Evolutionary conservation across 23 red algal species (phyloP).

Genomic region (Gracilaria gracilis): DNA sequence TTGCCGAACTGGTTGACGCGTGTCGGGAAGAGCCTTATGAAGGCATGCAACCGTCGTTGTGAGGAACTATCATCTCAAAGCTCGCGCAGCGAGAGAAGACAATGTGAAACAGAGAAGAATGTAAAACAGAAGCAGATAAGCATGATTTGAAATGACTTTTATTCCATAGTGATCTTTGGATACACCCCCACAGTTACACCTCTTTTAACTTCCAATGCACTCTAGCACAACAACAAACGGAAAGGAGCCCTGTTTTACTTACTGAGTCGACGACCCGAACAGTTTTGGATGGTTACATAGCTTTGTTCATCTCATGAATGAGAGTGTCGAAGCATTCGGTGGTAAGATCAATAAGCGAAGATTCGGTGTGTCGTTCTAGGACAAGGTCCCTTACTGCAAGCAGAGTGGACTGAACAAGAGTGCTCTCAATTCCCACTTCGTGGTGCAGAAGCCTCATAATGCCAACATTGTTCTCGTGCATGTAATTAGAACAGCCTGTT

Average conservation of each 20-base stretch:
- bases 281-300: not conserved
- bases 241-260: not conserved
- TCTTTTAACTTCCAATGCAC: not conserved
- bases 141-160: not conserved
- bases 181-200: not conserved
- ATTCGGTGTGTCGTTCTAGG: slow-evolving; percentile 15
- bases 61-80: not conserved
- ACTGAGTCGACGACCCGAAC: not conserved
- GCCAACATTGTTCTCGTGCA: no score
- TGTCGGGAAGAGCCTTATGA: slow-evolving; percentile 34
- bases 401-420: slow-evolving; percentile 8
- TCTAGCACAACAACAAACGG: not conserved
- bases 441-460: slow-evolving; percentile 66
- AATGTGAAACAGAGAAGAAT: no score
- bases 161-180: not conserved
- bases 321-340: slow-evolving; percentile 33
- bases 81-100: not conserved
- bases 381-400: slow-evolving; percentile 25
- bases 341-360: slow-evolving; percentile 21
- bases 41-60: slow-evolving; percentile 34
- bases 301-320: not conserved
- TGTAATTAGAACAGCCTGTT: no score
- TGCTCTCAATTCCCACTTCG: slow-evolving; percentile 44
- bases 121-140: no score
- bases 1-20: slow-evolving; percentile 43